A percentile compares a stretch with the other conserved stretches of the same genome.
Evolutionary conservation across 208 protist genomes (phyloP).

Genomic region (Crithidia brevicula): DNA sequence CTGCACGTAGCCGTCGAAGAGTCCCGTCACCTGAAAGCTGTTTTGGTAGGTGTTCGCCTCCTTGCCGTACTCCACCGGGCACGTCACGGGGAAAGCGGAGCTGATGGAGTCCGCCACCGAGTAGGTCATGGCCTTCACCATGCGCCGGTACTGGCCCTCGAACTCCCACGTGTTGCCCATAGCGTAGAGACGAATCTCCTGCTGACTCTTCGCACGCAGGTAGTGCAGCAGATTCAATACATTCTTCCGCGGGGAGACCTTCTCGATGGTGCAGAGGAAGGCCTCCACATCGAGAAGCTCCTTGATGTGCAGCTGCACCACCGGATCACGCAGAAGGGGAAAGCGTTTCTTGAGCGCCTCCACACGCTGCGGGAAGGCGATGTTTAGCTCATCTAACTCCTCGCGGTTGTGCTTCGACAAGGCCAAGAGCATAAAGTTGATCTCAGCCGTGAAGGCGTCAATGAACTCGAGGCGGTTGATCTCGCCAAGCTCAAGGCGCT

Average conservation of each 20-base stretch:
- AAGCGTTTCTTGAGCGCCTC: conserved; percentile 55
- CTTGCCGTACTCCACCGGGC: conserved; percentile 65
- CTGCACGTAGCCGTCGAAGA: conserved; percentile 80
- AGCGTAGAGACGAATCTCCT: conserved; percentile 76
- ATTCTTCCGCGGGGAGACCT: conserved; percentile 77
- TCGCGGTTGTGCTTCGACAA: conserved; percentile 63
- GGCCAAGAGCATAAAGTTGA: conserved; percentile 64
- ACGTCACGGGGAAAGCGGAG: conserved; percentile 52
- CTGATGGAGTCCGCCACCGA: conserved; percentile 44
- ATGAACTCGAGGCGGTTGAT: conserved; percentile 78
- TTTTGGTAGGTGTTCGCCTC: conserved; percentile 20
- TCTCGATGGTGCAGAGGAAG: conserved; percentile 76
- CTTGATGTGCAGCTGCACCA: conserved; percentile 66
- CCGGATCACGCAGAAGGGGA: conserved; percentile 62
- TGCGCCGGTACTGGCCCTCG: conserved; percentile 80
- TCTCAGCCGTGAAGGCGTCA: conserved; percentile 50
- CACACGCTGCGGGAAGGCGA: conserved; percentile 62
- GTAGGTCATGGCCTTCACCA: conserved; percentile 45
- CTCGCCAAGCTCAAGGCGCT: conserved; percentile 74
- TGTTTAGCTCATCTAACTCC: conserved; percentile 61
- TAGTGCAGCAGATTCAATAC: conserved; percentile 84
- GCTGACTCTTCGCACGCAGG: conserved; percentile 72
- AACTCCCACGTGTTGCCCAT: conserved; percentile 81
- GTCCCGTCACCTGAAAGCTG: conserved; percentile 67
- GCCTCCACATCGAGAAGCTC: conserved; percentile 74